Base-by-base conservation (phyloP, 1,284 basidiomycete species). In the Papiliotrema fonsecae region DNA sequence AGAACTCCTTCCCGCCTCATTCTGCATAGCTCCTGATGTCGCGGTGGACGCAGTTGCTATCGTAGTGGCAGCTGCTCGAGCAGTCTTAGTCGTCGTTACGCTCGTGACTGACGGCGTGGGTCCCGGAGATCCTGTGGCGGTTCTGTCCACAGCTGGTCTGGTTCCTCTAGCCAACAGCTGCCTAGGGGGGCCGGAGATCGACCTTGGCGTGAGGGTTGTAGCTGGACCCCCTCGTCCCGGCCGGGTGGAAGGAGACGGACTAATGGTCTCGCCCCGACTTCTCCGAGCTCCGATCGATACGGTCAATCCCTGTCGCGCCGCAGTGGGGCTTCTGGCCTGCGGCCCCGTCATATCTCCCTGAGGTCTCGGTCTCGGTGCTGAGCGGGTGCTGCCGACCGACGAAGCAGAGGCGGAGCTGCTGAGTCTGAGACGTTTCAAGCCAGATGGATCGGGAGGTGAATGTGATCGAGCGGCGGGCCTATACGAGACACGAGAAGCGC, bases 371-470 rank as follows among this genome's bases (percentile, higher is more conserved):
- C 44, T 18, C 28, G 43, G 47, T 25, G 24, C 31, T 31, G 55
- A 53, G 36, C 42, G 47, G 28, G 34, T n/a, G 35, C 48, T 49
- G 6, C 50, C 31, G 9, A 52, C 54, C 1, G 61, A 64, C 13
- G 24, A 51, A 2, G 60, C 55, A 1, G 63, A 64, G 10, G 65
- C 64, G 4, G 65, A 61, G 27, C 56, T 60, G 24, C 57, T 55
- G 5, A 69, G 52, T 2, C 65, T 60, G 7, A 69, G 58, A 3
- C 62, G 47, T 10, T 55, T 53, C 18, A 69, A 48, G n/a, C 65
- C 65, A 18, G 55, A 55, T 10, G 52, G 45, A 13, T 61, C 60
- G 11, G 56, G 48, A 13, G 56, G 48, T 16, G 55, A 49, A 14
- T 45, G 31, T 10, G 39, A 28, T 39, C 49, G 49, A 42, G 14